Conservation (phyloP, 2,329 filamentous ascomycete species). For the Ophiostoma triangulosporum region DNA sequence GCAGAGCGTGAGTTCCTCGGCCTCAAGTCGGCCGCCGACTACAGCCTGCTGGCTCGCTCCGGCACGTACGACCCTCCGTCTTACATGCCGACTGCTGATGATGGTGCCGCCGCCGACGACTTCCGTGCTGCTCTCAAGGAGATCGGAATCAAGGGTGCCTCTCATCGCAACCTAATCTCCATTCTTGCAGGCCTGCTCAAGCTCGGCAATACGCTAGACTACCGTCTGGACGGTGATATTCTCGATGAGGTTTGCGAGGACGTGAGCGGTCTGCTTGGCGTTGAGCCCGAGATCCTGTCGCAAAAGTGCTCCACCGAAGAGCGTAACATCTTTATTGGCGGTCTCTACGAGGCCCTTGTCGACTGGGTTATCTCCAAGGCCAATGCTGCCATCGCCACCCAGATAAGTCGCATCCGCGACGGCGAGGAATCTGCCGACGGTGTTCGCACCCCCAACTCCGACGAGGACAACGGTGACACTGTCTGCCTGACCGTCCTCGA, state of each 20-base stretch:
- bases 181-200: constrained; percentile 78
- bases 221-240: constrained; percentile 69
- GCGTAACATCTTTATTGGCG: constrained; percentile 66
- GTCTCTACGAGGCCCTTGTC: constrained; percentile 84
- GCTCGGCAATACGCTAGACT: constrained; percentile 79
- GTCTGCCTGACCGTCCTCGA: constrained; percentile 84
- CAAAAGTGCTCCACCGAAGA: constrained; percentile 74
- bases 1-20: constrained; percentile 81
- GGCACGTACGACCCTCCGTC: constrained; percentile 75
- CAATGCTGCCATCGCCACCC: constrained; percentile 67
- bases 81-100: constrained; percentile 85
- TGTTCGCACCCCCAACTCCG: constrained; percentile 49
- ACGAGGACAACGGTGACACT: constrained; percentile 64
- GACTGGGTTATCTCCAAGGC: constrained; percentile 89
- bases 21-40: constrained; percentile 62
- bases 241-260: constrained; percentile 84
- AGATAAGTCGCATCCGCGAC: constrained; percentile 54
- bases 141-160: constrained; percentile 83
- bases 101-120: constrained; percentile 84
- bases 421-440: constrained; percentile 56
- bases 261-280: constrained; percentile 68
- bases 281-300: constrained; percentile 72
- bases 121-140: constrained; percentile 76
- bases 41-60: constrained; percentile 67
- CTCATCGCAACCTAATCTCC: constrained; percentile 72